These are phyloP conservation scores for Monosporascus sp. DNA, from an alignment of 2,329 filamentous ascomycete species.

Conservation along the genomic window DNA sequence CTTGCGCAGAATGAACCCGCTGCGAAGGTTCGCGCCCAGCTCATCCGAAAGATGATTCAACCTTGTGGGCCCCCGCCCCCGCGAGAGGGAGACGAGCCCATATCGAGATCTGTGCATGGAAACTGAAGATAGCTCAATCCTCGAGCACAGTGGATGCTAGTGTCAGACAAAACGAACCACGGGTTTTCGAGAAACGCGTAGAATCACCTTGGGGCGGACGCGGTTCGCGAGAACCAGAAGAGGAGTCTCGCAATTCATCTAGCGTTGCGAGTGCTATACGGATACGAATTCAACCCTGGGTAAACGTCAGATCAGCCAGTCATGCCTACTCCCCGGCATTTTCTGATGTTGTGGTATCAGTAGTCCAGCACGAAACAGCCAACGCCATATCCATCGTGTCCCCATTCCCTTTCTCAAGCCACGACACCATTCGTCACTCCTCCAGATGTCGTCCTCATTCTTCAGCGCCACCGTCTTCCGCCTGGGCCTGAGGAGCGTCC, in stretches of 20 bases:
- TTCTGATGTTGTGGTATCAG: not conserved
- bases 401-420: not conserved
- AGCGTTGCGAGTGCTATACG: not conserved
- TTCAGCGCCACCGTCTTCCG: constrained; percentile 9
- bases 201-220: not conserved
- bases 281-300: not conserved
- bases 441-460: constrained; percentile 9
- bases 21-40: constrained; percentile 70
- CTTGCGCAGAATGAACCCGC: constrained; percentile 82
- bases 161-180: too few species aligned
- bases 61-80: constrained; percentile 53
- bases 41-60: constrained; percentile 76
- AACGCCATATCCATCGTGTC: not conserved
- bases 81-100: constrained; percentile 41
- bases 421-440: not conserved
- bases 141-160: too few species aligned
- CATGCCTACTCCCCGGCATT: not conserved
- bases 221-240: not conserved
- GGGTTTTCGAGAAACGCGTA: too few species aligned
- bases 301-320: not conserved
- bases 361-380: not conserved
- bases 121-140: not conserved
- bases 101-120: constrained; percentile 6
- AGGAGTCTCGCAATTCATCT: not conserved
- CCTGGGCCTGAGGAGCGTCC: constrained; percentile 13